Percentiles rank a stretch among this genome's conserved stretches.
Conservation (phyloP, 2,329 filamentous ascomycete species). For the Beauveria brongniartii region DNA sequence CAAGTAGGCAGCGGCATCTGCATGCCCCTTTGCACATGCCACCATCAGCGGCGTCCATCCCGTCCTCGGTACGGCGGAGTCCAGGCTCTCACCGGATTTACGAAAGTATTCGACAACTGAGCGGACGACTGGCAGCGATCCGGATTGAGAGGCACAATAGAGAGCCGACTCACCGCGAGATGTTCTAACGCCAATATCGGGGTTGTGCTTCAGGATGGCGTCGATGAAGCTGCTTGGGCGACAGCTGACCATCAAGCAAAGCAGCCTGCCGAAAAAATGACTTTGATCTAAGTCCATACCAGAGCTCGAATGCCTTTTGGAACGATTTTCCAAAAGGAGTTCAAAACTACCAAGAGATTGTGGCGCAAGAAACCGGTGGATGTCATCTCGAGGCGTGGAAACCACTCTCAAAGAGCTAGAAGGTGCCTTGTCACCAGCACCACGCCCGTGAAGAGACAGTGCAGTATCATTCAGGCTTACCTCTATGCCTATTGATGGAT, state of each 20-base stretch:
- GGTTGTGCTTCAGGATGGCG: background rate
- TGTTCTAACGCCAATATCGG: background rate
- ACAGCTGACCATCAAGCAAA: conserved; percentile 6
- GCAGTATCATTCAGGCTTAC: background rate
- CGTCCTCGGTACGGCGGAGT: conserved; percentile 16
- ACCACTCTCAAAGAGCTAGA: background rate
- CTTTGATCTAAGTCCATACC: background rate
- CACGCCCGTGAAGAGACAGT: background rate
- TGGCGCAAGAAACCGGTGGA: background rate
- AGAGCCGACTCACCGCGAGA: conserved; percentile 16
- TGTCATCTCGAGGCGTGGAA: background rate
- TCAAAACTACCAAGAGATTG: background rate
- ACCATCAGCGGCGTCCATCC: conserved; percentile 27
- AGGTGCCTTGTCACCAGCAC: background rate
- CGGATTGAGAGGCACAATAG: conserved; percentile 18
- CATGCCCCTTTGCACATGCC: conserved; percentile 22
- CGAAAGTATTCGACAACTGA: conserved; percentile 14
- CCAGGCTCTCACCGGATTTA: conserved; percentile 8
- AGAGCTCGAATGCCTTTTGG: background rate
- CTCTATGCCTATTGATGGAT: background rate
- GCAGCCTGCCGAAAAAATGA: background rate
- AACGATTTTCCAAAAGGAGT: no score
- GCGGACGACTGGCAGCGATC: conserved; percentile 9
- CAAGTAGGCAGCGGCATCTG: conserved; percentile 18
- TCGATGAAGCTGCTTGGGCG: background rate